Evolutionary conservation across 352 stramenopile genomes (phyloP), one percentile per base, ranked within the genome.

Genomic region (Globisporangium alternatum): DNA sequence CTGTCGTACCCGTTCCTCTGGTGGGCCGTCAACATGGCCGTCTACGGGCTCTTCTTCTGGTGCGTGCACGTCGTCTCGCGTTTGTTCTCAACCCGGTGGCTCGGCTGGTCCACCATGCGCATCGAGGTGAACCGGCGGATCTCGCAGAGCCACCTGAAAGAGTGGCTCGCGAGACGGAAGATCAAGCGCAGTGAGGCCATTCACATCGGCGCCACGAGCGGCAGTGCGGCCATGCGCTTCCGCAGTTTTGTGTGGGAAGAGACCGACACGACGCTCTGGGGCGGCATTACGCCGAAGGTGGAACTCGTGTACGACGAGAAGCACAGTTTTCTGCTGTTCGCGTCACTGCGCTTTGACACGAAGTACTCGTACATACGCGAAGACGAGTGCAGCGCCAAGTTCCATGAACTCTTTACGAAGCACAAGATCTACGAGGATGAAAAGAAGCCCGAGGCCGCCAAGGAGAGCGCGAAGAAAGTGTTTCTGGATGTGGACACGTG

Each of bases 21-120:
- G 96, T 98, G 98, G 79, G 59, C 66, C 8, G 67, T 99, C 43
- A 98, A 96, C 53, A 81, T 99, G 45, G 3, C 96, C 3, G 59
- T 88, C 5, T 98, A 94, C 73, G 69, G 70, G 0, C 6, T 82
- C 31, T 86, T 95, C 31, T 65, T 81, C 1, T 73, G 76, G 39
- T 17, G 73, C 3, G 51, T 97, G 15, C 71, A 82, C 33, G 54
- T 67, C 17, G 13, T 90, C 12, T 87, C 91, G 7, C 45, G 67
- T 17, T 67, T 66, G 44, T 55, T 91, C 51, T 71, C 79, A 12
- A 83, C 72, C 45, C 81, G 83, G 41, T 80, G 80, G 47, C 75
- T 98, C 44, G 96, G 95, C 5, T 87, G 88, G 52, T 97, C 88
- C 35, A 95, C 91, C 5, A 66, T 98, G 17, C 87, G 81, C 30